These are phyloP conservation scores for Rhodotorula sp. DNA, from an alignment of 1,284 basidiomycete species.

Conservation along the genomic window DNA sequence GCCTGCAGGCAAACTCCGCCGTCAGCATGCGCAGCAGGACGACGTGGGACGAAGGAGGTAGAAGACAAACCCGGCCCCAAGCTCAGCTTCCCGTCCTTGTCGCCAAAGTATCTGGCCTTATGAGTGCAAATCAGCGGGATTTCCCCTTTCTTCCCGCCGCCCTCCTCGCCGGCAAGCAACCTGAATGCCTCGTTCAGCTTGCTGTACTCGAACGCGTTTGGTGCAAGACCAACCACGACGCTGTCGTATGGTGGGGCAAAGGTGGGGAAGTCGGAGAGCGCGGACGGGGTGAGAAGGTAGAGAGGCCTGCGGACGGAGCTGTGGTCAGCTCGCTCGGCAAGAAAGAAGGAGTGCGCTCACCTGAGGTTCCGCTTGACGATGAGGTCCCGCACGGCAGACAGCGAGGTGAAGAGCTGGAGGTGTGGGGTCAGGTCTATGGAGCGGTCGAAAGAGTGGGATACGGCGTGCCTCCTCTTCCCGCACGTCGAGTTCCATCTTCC, in stretches of 20 bases:
- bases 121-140: conserved; percentile 62
- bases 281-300: conserved; percentile 63
- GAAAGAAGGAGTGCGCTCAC: conserved; percentile 50
- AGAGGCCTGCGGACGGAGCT: conserved; percentile 56
- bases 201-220: conserved; percentile 60
- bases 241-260: conserved; percentile 54
- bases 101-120: conserved; percentile 58
- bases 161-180: conserved; percentile 55
- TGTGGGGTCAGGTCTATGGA: neutral
- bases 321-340: neutral
- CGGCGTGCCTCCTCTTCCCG: conserved; percentile 55
- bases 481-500: conserved; percentile 60
- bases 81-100: conserved; percentile 58
- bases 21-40: too few relatives aligned
- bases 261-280: conserved; percentile 58
- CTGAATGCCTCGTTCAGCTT: conserved; percentile 67
- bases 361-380: conserved; percentile 55
- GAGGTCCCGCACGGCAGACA: conserved; percentile 62
- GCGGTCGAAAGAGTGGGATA: neutral
- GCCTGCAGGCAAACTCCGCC: conserved; percentile 14
- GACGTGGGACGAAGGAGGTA: neutral
- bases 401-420: conserved; percentile 58
- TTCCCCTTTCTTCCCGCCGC: neutral
- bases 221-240: conserved; percentile 68
- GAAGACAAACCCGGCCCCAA: conserved; percentile 62